Evolutionary conservation across 805 yeast genomes (phyloP), one percentile per base, ranked within the genome.

Genomic region (Sugiyamaella americana): DNA sequence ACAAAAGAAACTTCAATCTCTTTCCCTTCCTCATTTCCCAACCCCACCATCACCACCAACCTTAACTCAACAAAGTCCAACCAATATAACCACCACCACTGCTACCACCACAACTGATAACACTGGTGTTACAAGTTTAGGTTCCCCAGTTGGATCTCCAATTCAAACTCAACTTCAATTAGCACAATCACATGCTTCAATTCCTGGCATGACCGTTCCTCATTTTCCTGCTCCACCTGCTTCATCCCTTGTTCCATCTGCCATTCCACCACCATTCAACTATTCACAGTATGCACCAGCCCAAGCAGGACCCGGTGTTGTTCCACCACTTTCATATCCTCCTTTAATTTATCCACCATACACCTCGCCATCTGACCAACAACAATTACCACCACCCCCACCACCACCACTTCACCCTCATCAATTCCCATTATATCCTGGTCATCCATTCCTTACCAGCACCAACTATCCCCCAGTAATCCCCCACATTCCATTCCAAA

Each of bases 131-230:
- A 8, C 8, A 26, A 8, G 11, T 8, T 26, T 26, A 13, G 32
- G 32, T 13, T 26, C 32, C 13, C 32, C 32, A 26, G 13, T 26
- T 26, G 18, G 16, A 2, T 43, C 46, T 26, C 46, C 46, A 35
- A 23, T 43, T 36, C 30, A 21, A 13, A 40, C 36, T 16, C 46
- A 36, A 16, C 17, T 43, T 19, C n/a, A 24, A 10, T n/a, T 38
- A 22, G 47, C 42, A 3, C 36, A 44, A 20, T 37, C 23, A 18
- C 47, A 35, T 17, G 11, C 8, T 8, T 8, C 11, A 18, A 26
- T 44, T 26, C 47, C 47, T 16, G 47, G 47, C 16, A 37, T 44
- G 43, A 11, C 29, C 2, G 47, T 44, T 5, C 47, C 47, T 17
- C 47, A 37, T 16, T 44, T 37, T 30, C 47, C 47, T 11, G n/a